phyloP scores from a whole-genome alignment of 306 rosid species.

The Morella rubra region DNA sequence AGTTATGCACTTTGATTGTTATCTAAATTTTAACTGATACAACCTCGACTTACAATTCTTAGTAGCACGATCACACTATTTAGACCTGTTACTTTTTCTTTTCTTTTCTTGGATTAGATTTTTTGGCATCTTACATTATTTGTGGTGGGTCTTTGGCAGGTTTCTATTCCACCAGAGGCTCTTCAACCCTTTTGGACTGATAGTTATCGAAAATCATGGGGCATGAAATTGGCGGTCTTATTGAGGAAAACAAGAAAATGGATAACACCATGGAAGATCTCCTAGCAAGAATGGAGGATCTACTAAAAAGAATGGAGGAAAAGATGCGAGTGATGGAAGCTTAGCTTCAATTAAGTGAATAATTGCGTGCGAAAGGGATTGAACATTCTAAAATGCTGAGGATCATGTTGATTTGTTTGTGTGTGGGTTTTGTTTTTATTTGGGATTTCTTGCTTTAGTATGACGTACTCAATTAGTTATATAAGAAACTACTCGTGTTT shows the following conservation, averaged over 20 bases:
- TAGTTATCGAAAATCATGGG: slow-evolving; percentile 55
- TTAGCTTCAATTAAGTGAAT: no score
- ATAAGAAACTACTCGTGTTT: no score
- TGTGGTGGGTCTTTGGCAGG: slow-evolving; percentile 49
- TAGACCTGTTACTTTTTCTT: slow-evolving; percentile 18
- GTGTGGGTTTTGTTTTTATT: no score
- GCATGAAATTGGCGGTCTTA: slow-evolving; percentile 42
- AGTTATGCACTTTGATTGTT: slow-evolving; percentile 15
- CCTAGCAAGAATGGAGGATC: no score
- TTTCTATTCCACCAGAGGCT: slow-evolving; percentile 59
- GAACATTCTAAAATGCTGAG: no score
- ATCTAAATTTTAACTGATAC: no score
- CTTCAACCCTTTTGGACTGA: slow-evolving; percentile 58
- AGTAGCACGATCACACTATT: neutral
- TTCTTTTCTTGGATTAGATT: neutral
- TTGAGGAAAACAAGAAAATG: neutral
- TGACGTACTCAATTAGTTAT: no score
- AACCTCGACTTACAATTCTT: neutral
- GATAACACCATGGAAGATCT: slow-evolving; percentile 29
- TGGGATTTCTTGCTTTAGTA: no score
- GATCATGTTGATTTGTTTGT: no score
- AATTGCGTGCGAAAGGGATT: no score
- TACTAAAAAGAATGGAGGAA: no score
- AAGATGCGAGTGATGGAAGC: no score
- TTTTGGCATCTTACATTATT: slow-evolving; percentile 11